These are phyloP conservation scores for Mitragyna speciosa DNA, from an alignment of 257 asterid species.

Conservation along the genomic window DNA sequence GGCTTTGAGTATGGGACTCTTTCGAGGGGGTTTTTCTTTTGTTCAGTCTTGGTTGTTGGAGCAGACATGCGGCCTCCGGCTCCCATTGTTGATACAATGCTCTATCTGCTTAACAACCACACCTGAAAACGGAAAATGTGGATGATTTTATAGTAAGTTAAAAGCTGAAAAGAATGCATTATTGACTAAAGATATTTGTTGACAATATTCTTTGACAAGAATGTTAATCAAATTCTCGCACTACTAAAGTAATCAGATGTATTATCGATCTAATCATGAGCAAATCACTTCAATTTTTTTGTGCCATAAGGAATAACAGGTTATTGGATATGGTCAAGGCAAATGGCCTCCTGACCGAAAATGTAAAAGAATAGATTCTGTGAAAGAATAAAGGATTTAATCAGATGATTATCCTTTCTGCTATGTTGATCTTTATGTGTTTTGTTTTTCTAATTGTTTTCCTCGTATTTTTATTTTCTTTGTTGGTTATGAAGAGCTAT, in stretches of 20 bases:
- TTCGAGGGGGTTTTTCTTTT: constrained; percentile 29
- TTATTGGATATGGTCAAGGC: not conserved
- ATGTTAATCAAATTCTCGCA: not conserved
- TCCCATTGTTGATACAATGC: constrained; percentile 41
- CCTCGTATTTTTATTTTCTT: not conserved
- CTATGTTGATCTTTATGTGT: not conserved
- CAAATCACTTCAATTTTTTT: not conserved
- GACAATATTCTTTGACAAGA: not conserved
- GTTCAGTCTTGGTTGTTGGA: constrained; percentile 22
- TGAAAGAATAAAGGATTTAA: not conserved
- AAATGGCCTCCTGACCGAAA: not conserved
- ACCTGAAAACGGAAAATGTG: constrained; percentile 1
- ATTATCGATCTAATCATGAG: not conserved
- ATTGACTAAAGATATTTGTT: not conserved
- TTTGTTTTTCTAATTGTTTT: not conserved
- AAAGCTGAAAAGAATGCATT: not conserved
- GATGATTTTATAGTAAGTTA: not conserved
- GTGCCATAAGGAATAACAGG: not conserved
- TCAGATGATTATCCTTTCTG: not conserved
- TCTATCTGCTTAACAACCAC: not conserved
- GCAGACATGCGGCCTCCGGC: constrained; percentile 63
- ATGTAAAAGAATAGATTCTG: too few species aligned
- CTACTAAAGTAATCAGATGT: not conserved
- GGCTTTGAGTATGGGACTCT: constrained; percentile 61
- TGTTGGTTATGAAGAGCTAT: not conserved